Conservation (phyloP, 495 filamentous ascomycete genomes). For the Platismatia glauca region DNA sequence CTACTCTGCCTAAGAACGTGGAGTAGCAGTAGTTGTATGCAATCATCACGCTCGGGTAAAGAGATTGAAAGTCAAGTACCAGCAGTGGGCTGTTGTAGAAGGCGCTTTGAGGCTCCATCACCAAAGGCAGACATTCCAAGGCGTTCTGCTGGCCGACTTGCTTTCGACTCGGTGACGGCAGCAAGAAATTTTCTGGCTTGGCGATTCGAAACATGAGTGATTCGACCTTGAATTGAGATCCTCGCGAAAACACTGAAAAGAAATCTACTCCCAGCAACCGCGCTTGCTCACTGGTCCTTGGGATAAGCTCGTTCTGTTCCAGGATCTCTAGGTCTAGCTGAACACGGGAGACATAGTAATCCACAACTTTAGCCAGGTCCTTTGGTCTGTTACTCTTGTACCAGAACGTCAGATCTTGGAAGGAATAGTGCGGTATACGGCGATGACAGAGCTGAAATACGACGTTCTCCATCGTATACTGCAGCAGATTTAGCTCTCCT, state of each 20-base stretch:
- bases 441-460: constrained; percentile 85
- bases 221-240: constrained; percentile 97
- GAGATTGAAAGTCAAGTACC: constrained; percentile 90
- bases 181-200: constrained; percentile 88
- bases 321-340: constrained; percentile 84
- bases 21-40: constrained; percentile 99
- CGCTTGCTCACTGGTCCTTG: constrained; percentile 89
- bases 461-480: constrained; percentile 96
- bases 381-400: constrained; percentile 57
- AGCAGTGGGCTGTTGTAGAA: constrained; percentile 87
- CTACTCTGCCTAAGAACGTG: constrained; percentile 80
- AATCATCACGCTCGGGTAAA: constrained; percentile 98
- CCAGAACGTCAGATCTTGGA: constrained; percentile 70
- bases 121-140: constrained; percentile 85
- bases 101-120: constrained; percentile 94
- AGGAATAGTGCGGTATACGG: constrained; percentile 84
- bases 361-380: constrained; percentile 64
- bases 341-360: constrained; percentile 69
- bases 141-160: constrained; percentile 94
- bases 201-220: constrained; percentile 98
- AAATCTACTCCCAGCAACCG: constrained; percentile 91
- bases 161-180: constrained; percentile 80
- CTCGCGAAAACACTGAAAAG: constrained; percentile 85
- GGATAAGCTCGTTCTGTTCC: constrained; percentile 79
- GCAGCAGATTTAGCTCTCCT: constrained; percentile 76